Percentiles rank a stretch among this genome's conserved stretches.
phyloP scores from a whole-genome alignment of 2,329 filamentous ascomycete genomes.

The Fusarium subglutinans region DNA sequence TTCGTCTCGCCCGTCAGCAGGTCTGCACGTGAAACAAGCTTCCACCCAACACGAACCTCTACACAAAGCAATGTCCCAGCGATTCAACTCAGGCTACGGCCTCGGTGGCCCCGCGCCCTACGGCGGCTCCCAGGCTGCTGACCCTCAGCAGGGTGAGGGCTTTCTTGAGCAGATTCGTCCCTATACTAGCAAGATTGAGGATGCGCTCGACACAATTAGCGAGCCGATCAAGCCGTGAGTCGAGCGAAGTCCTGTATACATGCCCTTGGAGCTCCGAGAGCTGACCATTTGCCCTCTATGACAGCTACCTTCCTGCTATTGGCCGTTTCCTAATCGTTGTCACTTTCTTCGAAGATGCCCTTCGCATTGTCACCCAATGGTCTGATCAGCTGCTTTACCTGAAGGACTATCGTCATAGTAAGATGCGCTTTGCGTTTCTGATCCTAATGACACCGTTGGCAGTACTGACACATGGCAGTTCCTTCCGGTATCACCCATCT shows the following conservation, averaged over 20 bases:
- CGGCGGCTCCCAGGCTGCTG: constrained; percentile 61
- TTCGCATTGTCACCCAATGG: constrained; percentile 98
- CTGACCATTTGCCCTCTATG: constrained; percentile 28
- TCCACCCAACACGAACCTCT: constrained; percentile 5
- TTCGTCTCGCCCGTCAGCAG: constrained; percentile 40
- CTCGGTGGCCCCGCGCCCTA: constrained; percentile 77
- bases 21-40: constrained; percentile 38
- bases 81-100: constrained; percentile 83
- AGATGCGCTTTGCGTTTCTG: constrained; percentile 48
- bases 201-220: constrained; percentile 84
- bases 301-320: constrained; percentile 90
- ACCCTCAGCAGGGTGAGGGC: constrained; percentile 70
- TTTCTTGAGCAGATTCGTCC: constrained; percentile 85
- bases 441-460: not conserved
- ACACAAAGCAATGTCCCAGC: constrained; percentile 50
- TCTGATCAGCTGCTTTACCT: constrained; percentile 92
- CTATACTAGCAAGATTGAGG: constrained; percentile 98
- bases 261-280: constrained; percentile 8
- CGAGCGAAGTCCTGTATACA: constrained; percentile 5
- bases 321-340: constrained; percentile 98
- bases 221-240: constrained; percentile 92
- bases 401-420: constrained; percentile 92
- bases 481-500: constrained; percentile 87
- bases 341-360: constrained; percentile 95
- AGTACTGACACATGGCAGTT: constrained; percentile 64